Evolutionary conservation across 2,329 filamentous ascomycete species (phyloP).

Genomic region (Diaporthe citri): DNA sequence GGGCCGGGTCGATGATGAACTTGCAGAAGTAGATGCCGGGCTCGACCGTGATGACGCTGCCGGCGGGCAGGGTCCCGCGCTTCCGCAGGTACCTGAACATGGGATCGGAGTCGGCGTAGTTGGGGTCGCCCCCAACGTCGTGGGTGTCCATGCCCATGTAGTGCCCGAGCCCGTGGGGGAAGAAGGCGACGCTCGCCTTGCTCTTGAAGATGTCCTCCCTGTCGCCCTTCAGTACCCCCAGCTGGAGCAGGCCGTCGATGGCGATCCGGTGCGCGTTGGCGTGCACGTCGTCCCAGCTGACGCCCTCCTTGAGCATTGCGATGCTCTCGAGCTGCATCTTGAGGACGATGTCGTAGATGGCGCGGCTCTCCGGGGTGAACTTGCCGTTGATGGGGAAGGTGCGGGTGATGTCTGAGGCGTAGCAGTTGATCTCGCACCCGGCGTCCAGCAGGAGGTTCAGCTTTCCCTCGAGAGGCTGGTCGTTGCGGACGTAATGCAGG

Average conservation of each 20-base stretch:
- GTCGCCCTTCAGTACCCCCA: slow-evolving; percentile 80
- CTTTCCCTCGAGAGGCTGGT: slow-evolving; percentile 76
- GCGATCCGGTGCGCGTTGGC: slow-evolving; percentile 83
- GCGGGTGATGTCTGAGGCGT: slow-evolving; percentile 69
- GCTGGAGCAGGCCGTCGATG: slow-evolving; percentile 79
- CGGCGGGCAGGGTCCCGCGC: slow-evolving; percentile 79
- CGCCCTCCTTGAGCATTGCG: slow-evolving; percentile 77
- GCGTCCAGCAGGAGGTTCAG: slow-evolving; percentile 88
- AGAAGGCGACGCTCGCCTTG: slow-evolving; percentile 89
- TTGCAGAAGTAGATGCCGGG: slow-evolving; percentile 94
- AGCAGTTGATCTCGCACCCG: slow-evolving; percentile 81
- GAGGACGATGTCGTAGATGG: slow-evolving; percentile 86
- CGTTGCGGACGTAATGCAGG: slow-evolving; percentile 88
- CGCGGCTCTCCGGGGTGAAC: slow-evolving; percentile 76
- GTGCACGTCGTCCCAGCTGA: slow-evolving; percentile 86
- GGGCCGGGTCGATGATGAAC: slow-evolving; percentile 87
- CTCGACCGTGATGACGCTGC: slow-evolving; percentile 93
- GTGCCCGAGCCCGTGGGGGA: slow-evolving; percentile 74
- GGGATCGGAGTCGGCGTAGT: slow-evolving; percentile 82
- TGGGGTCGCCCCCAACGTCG: slow-evolving; percentile 83
- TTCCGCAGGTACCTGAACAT: slow-evolving; percentile 92
- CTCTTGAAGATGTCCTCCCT: slow-evolving; percentile 80
- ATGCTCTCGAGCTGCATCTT: slow-evolving; percentile 89
- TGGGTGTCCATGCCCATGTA: slow-evolving; percentile 95
- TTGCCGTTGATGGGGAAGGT: slow-evolving; percentile 85